Base-by-base conservation (phyloP, 2,329 filamentous ascomycete species). In the Apiospora saccharicola region DNA sequence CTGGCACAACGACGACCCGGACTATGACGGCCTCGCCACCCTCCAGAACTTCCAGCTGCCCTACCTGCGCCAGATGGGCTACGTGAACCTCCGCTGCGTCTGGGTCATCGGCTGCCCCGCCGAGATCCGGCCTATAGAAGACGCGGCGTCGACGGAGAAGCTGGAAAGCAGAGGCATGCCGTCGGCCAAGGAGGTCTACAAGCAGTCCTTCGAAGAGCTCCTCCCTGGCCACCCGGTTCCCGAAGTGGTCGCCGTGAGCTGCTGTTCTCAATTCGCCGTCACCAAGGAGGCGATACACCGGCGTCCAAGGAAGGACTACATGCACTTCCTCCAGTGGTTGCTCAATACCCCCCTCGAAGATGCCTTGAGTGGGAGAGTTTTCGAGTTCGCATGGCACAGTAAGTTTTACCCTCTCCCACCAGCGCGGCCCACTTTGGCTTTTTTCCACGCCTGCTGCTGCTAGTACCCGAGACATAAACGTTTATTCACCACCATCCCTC, bases 11-110 rank as follows among this genome's bases (percentile, higher is more conserved):
- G 67, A 68, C 67, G 67, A 68, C 67, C 67, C 67, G 83, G 71
- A 84, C 83, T 68, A 87, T 88, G 74, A 84, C 86, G 30, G 83
- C 80, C 13, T 83, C 85, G 76, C 88, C 86, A 75, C 77, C 77
- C 81, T 91, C 51, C 80, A 83, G 64, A 82, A 85, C 43, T 82
- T 91, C 70, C 88, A 86, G 75, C 82, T 85, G 75, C 85, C 85
- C 47, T 85, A 87, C 67, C 86, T 91, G 37, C 81, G 82, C 19
- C 80, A 85, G 67, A 80, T 86, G 72, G 90, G 90, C 5, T 91
- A 89, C 78, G 87, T 90, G 82, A 91, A 90, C 74, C 81, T 89
- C 70, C 88, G 90, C 61, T 92, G 90, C 78, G 83, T 77, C 19
- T 73, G 75, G 67, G 43, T 37, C 67, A 47, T 68, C 67, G 67